Evolutionary conservation across 768 basidiomycete species (phyloP), one percentile per base, ranked within the genome.

Genomic region (Tulasnella sp.): DNA sequence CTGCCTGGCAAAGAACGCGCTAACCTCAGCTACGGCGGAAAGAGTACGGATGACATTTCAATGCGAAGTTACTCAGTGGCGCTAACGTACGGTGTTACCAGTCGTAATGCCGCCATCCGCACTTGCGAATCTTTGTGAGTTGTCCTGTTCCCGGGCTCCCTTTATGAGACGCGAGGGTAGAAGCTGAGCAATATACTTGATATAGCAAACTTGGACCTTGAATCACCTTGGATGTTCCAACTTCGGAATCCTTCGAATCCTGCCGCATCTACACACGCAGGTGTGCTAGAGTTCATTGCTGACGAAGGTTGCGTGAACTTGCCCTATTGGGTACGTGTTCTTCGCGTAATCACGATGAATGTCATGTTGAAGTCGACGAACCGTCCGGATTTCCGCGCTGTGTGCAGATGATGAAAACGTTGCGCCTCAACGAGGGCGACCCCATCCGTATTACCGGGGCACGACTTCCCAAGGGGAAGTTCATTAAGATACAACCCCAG

Each of bases 51-150:
- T 23, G 11, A 21, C 4, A 5, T n/a, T 2, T n/a, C 21, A 4
- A 25, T 7, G 48, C 5, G 23, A n/a, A n/a, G n/a, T n/a, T 17
- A 49, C 48, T 9, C 7, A 49, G n/a, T 1, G n/a, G 35, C 45
- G 29, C 27, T 25, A 23, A 17, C 14, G 11, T 31, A 23, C 29
- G 27, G 34, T 36, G 34, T 7, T 27, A 19, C 11, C 62, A 98
- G 96, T 98, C 62, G 88, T 99, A 53, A 92, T 99, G 90, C 96
- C 96, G 2, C 90, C 86, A 15, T 97, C 93, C 39, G 86, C 93
- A 8, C 75, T 99, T 3, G 93, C 93, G 6, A 82, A 82, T 62
- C 74, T 99, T 8, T 86, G 74, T 75, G 41, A 62, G 73, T 68
- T n/a, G 3, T 34, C 21, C 21, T 14, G 32, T 29, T 48, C 25